phyloP scores from a whole-genome alignment of 768 basidiomycete genomes.

The Amanita rimosa region DNA sequence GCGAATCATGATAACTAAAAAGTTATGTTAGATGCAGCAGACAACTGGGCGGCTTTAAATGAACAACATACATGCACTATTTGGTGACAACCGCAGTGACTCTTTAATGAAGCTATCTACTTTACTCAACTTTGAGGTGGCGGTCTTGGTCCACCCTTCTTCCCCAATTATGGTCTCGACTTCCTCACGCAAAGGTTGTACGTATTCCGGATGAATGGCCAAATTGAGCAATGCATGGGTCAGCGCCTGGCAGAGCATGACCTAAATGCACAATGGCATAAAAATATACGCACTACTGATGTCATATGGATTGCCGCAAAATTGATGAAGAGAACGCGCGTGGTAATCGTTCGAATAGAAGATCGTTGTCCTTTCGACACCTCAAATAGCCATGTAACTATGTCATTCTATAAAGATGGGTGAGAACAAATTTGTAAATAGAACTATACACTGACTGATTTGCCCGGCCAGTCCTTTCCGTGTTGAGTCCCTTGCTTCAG shows the following conservation, averaged over 20 bases:
- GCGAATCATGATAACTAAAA: slow-evolving; percentile 17
- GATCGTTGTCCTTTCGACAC: slow-evolving; percentile 18
- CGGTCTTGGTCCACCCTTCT: slow-evolving; percentile 26
- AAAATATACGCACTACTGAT: slow-evolving; percentile 18
- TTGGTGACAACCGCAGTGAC: slow-evolving; percentile 19
- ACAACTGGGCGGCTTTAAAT: neutral
- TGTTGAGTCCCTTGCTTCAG: slow-evolving; percentile 13
- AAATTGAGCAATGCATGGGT: slow-evolving; percentile 25
- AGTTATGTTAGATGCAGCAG: neutral
- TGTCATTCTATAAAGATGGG: slow-evolving; percentile 23
- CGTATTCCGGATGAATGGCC: slow-evolving; percentile 21
- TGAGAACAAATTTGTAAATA: neutral
- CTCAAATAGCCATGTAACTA: slow-evolving; percentile 38
- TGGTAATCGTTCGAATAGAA: slow-evolving; percentile 18
- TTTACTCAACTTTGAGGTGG: slow-evolving; percentile 26
- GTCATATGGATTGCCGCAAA: slow-evolving; percentile 34
- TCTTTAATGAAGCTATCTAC: slow-evolving; percentile 37
- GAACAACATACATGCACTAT: slow-evolving; percentile 12
- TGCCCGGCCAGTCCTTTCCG: slow-evolving; percentile 18
- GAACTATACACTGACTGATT: slow-evolving; percentile 14
- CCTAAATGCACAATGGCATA: neutral
- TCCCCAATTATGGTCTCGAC: slow-evolving; percentile 22
- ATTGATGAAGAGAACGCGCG: slow-evolving; percentile 25
- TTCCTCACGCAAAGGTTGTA: slow-evolving; percentile 28
- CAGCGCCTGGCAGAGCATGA: slow-evolving; percentile 19